These are phyloP conservation scores for Monosporascus sp. DNA, from an alignment of 2,329 filamentous ascomycete species.

Conservation along the genomic window DNA sequence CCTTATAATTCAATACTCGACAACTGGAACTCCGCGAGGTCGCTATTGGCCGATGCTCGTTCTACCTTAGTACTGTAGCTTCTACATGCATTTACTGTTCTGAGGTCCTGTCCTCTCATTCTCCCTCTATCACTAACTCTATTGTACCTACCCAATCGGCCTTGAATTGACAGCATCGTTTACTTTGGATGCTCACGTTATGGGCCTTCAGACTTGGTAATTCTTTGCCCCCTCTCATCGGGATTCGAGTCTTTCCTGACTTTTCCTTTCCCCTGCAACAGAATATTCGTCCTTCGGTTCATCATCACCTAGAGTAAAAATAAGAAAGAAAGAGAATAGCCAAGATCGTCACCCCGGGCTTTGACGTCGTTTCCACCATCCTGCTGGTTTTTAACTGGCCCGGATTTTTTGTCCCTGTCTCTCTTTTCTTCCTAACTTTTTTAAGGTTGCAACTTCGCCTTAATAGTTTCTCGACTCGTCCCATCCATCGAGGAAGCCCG, in stretches of 20 bases:
- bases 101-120: no score
- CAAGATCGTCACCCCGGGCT: neutral
- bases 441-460: neutral
- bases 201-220: neutral
- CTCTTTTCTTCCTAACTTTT: slow-evolving; percentile 3
- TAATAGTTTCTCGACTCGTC: neutral
- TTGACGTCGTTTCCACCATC: slow-evolving; percentile 2
- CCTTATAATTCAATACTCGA: neutral
- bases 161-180: neutral
- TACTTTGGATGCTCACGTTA: neutral
- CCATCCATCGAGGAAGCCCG: neutral
- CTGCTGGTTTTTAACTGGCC: slow-evolving; percentile 12
- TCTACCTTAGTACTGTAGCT: no score
- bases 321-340: neutral
- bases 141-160: neutral
- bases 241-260: neutral
- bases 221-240: neutral
- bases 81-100: no score
- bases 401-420: slow-evolving; percentile 3
- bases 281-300: neutral
- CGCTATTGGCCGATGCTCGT: no score
- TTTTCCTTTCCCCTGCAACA: neutral
- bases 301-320: neutral
- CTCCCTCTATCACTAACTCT: neutral
- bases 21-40: no score